phyloP scores from a whole-genome alignment of 805 yeast species.

The Ogataea pilisensis region DNA sequence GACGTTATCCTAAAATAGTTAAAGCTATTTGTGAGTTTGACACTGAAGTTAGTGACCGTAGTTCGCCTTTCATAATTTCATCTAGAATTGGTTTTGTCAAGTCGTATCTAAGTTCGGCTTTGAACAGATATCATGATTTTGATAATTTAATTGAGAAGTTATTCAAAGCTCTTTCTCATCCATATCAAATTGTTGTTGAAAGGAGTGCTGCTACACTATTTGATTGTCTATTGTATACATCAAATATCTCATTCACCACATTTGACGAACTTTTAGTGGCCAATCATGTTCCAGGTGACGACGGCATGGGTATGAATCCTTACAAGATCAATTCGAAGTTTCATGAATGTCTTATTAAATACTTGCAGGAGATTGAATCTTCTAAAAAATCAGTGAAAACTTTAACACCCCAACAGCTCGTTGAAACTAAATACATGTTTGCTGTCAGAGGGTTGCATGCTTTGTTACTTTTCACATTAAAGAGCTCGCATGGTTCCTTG shows the following conservation, averaged over 20 bases:
- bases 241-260: slow-evolving; percentile 16
- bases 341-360: slow-evolving; percentile 34
- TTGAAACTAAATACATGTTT: slow-evolving; percentile 58
- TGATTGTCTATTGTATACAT: slow-evolving; percentile 21
- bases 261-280: slow-evolving; percentile 37
- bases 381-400: slow-evolving; percentile 28
- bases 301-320: slow-evolving; percentile 33
- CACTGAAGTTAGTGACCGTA: slow-evolving; percentile 44
- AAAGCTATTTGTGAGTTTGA: slow-evolving; percentile 42
- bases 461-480: slow-evolving; percentile 53
- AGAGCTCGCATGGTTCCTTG: slow-evolving; percentile 49
- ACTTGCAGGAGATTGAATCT: slow-evolving; percentile 42
- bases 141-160: slow-evolving; percentile 41
- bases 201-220: slow-evolving; percentile 61
- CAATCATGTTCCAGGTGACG: slow-evolving; percentile 29
- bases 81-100: slow-evolving; percentile 55
- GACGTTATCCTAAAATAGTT: slow-evolving; percentile 58
- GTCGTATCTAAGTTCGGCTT: slow-evolving; percentile 29
- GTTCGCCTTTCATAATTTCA: slow-evolving; percentile 59
- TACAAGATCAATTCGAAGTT: slow-evolving; percentile 31
- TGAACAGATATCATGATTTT: slow-evolving; percentile 44
- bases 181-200: slow-evolving; percentile 68
- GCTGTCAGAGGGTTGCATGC: slow-evolving; percentile 60
- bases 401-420: slow-evolving; percentile 49
- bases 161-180: slow-evolving; percentile 52